A percentile compares a stretch with the other conserved stretches of the same genome.
These are phyloP conservation scores for Triticum dicoccoides DNA, from an alignment of 176 grass and related monocot species.

Conservation along the genomic window DNA sequence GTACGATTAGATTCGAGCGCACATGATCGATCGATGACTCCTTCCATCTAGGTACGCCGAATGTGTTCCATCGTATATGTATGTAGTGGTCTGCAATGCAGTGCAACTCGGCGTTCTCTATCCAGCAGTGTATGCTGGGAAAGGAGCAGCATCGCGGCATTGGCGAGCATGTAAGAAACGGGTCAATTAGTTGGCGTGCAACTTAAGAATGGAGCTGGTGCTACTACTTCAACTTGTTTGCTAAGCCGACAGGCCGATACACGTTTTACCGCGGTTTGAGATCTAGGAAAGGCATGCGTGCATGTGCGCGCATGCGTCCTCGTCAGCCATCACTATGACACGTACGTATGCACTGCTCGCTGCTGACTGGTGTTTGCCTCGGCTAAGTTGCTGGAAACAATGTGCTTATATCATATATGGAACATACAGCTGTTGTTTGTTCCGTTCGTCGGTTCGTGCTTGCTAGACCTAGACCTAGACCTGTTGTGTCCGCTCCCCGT, in stretches of 20 bases:
- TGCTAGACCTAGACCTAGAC: too few species aligned
- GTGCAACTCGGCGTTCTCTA: too few species aligned
- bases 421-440: constrained; percentile 10
- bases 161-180: neutral
- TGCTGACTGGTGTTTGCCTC: too few species aligned
- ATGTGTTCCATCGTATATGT: too few species aligned
- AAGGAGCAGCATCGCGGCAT: neutral
- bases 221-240: neutral
- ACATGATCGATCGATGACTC: neutral
- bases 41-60: too few species aligned
- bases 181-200: neutral
- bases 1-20: constrained; percentile 36
- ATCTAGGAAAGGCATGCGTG: too few species aligned
- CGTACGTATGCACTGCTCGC: too few species aligned
- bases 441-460: constrained; percentile 19
- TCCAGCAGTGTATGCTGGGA: too few species aligned
- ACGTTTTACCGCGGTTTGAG: neutral
- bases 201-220: neutral
- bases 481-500: neutral
- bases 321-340: constrained; percentile 1
- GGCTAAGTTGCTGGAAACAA: constrained; percentile 10
- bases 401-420: constrained; percentile 17
- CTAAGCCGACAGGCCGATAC: neutral
- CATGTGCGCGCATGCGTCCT: constrained; percentile 14
- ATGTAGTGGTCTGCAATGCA: too few species aligned